Base-by-base conservation (phyloP, 352 stramenopile genomes). In the Pythium phragmiticola region DNA sequence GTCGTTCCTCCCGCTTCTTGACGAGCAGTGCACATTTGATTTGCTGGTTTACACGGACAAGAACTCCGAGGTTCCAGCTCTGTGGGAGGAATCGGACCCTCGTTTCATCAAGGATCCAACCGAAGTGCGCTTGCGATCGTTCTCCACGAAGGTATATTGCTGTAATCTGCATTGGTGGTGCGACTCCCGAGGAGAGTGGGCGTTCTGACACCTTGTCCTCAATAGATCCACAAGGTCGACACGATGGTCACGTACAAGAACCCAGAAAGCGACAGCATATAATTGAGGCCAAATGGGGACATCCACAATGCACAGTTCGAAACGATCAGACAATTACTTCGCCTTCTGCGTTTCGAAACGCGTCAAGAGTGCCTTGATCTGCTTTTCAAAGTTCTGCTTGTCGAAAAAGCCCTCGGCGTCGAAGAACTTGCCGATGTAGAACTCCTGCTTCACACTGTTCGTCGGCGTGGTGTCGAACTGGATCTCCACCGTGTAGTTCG, bases 81-180 rank as follows among this genome's bases (percentile, higher is more conserved):
- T 97, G 60, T 99, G 98, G 97, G 96, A 99, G 66, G 97, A 99
- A 66, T 98, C 93, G 0, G 98, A 99, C 71, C 96, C 98, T 41
- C 88, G 90, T 23, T 98, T 98, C 78, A 99, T 99, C 73, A 90
- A 97, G 66, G 98, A 99, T 66, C 97, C 92, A 26, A 88, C 92
- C 9, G 88, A 99, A 84, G 97, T 99, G n/a, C 97, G 97, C 42
- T 80, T 99, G 59, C 89, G 97, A 53, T 98, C 92, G 43, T 99
- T 99, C 69, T 95, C 94, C 11, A 99, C 97, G 33, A 98, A 98
- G 73, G 95, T 98, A 82, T 23, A 23, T 54, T 54, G 14, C 21
- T 46, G 17, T n/a, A 12, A 46, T 46, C 16, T 16, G 34, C 39
- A 46, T 14, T 46, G 39, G 17, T 8, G 17, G 17, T 19, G 14